A percentile compares a stretch with the other conserved stretches of the same genome.
These are phyloP conservation scores for Kwoniella newhampshirensis DNA, from an alignment of 768 basidiomycete species.

Conservation along the genomic window DNA sequence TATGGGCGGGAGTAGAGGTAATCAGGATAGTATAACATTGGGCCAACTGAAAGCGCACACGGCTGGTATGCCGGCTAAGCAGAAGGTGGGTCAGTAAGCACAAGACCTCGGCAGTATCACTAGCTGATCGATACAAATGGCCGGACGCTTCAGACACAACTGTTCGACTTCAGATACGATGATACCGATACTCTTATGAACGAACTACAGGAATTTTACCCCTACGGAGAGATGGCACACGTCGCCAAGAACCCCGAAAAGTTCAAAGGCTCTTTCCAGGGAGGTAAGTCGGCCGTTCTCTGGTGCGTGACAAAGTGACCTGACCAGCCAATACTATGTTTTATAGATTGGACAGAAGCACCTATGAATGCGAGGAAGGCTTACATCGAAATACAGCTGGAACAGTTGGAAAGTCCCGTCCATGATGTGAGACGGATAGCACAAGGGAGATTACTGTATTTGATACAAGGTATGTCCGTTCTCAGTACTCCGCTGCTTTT, in stretches of 20 bases:
- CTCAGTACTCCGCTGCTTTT: too few relatives aligned
- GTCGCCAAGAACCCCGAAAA: conserved; percentile 81
- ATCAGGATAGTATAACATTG: conserved; percentile 45
- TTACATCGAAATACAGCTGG: conserved; percentile 76
- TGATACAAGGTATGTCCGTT: conserved; percentile 75
- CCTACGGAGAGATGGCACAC: conserved; percentile 91
- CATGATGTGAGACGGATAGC: conserved; percentile 81
- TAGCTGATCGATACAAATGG: background rate
- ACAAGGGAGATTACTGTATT: conserved; percentile 81
- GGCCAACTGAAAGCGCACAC: conserved; percentile 47
- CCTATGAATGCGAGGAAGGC: conserved; percentile 64
- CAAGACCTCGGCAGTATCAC: background rate
- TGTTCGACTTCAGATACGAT: conserved; percentile 87
- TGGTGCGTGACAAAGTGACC: conserved; percentile 1
- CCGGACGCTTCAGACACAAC: conserved; percentile 28
- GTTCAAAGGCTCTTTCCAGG: conserved; percentile 78
- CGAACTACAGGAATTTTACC: conserved; percentile 97
- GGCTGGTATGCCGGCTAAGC: conserved; percentile 33
- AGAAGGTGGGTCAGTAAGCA: conserved; percentile 28
- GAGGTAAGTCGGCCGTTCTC: conserved; percentile 59
- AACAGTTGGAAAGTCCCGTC: conserved; percentile 82
- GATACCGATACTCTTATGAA: conserved; percentile 95
- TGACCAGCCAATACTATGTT: background rate
- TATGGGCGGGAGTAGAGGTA: conserved; percentile 1
- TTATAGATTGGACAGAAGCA: conserved; percentile 75